Conservation (phyloP, 352 stramenopile genomes). For the Globisporangium echinulatum region DNA sequence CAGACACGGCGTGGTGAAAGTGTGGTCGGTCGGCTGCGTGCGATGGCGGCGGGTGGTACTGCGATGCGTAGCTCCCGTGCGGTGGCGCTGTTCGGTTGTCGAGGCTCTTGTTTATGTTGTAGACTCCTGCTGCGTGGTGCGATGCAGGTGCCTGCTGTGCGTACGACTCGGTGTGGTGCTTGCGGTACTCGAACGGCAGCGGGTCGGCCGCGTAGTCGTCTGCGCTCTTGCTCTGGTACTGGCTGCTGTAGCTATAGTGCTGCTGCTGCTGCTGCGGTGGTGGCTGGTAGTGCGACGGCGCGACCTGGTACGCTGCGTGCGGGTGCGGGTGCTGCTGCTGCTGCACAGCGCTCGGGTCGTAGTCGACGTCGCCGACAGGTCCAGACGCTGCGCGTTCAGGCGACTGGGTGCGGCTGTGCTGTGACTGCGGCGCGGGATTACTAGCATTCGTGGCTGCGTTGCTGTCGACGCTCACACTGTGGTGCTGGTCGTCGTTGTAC, state of each 20-base stretch:
- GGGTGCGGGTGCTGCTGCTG: slow-evolving; percentile 7
- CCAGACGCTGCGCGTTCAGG: slow-evolving; percentile 4
- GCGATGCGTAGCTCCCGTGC: slow-evolving; percentile 14
- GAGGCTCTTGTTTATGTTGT: slow-evolving; percentile 6
- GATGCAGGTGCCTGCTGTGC: neutral
- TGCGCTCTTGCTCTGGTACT: slow-evolving; percentile 14
- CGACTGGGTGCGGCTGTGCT: slow-evolving; percentile 1
- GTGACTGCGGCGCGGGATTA: neutral
- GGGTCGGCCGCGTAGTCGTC: slow-evolving; percentile 76
- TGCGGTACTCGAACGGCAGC: slow-evolving; percentile 75
- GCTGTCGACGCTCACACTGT: neutral
- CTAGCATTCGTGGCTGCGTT: neutral
- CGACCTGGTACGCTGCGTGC: slow-evolving; percentile 17
- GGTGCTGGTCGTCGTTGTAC: slow-evolving; percentile 18
- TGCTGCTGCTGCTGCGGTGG: slow-evolving; percentile 14
- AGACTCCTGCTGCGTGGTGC: neutral
- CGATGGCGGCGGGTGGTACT: slow-evolving; percentile 4
- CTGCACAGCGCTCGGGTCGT: slow-evolving; percentile 10
- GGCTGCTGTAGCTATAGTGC: slow-evolving; percentile 9
- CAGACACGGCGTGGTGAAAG: slow-evolving; percentile 14
- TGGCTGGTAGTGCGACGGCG: slow-evolving; percentile 19
- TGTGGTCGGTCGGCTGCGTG: slow-evolving; percentile 14
- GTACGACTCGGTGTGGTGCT: slow-evolving; percentile 32
- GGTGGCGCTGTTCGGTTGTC: slow-evolving; percentile 3
- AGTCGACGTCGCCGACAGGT: slow-evolving; percentile 1